These are phyloP conservation scores for Lepiota venenata DNA, from an alignment of 768 basidiomycete genomes.

Conservation along the genomic window DNA sequence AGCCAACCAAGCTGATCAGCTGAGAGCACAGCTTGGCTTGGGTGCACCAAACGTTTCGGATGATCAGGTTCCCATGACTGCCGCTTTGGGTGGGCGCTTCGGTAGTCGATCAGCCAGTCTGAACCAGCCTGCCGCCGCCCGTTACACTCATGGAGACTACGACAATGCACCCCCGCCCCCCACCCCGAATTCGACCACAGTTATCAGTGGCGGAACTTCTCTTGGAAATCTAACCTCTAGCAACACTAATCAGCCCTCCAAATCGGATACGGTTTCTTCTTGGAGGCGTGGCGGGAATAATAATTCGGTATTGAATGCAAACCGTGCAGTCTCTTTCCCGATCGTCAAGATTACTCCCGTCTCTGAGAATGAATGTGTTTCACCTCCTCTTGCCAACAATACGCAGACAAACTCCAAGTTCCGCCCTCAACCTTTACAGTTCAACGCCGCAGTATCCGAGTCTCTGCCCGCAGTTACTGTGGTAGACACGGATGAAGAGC, in stretches of 20 bases:
- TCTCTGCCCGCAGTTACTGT: conserved; percentile 54
- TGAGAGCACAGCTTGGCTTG: conserved; percentile 57
- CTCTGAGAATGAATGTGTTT: conserved; percentile 47
- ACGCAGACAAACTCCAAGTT: conserved; percentile 24
- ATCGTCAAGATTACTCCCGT: conserved; percentile 74
- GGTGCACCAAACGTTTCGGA: conserved; percentile 27
- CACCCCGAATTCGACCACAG: conserved; percentile 60
- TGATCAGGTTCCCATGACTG: conserved; percentile 78
- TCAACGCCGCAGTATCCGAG: conserved; percentile 48
- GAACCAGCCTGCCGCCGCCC: conserved; percentile 30
- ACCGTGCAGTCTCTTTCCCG: conserved; percentile 61
- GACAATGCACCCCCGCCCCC: conserved; percentile 45
- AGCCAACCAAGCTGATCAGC: conserved; percentile 63
- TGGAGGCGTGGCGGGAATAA: conserved; percentile 79
- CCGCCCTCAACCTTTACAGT: conserved; percentile 69
- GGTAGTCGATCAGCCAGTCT: conserved; percentile 58
- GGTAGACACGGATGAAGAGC: conserved; percentile 50
- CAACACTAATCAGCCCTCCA: conserved; percentile 52
- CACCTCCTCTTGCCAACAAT: conserved; percentile 15
- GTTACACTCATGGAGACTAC: conserved; percentile 36
- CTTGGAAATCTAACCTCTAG: conserved; percentile 53
- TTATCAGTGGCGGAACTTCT: conserved; percentile 71
- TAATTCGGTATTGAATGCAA: conserved; percentile 67
- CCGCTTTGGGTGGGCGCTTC: conserved; percentile 72
- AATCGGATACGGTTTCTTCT: conserved; percentile 74